Evolutionary conservation across 352 stramenopile species (phyloP).

Genomic region (Bremia lactucae): DNA sequence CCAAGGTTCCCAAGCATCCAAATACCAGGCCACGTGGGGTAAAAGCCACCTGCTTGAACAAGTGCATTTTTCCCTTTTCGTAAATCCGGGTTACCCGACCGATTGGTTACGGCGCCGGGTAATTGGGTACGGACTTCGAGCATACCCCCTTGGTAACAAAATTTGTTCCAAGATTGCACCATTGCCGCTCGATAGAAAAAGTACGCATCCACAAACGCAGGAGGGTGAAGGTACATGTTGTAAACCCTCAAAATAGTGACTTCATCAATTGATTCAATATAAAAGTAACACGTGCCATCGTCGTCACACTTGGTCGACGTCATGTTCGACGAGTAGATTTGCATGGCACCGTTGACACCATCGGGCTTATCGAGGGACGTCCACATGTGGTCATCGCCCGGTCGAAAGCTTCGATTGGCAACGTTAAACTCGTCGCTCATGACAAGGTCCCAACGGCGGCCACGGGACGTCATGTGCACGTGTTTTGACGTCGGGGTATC

Average conservation of each 20-base stretch:
- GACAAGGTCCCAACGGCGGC: constrained; percentile 43
- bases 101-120: constrained; percentile 50
- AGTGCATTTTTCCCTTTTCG: constrained; percentile 12
- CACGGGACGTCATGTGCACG: constrained; percentile 14
- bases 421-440: constrained; percentile 94
- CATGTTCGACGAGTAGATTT: constrained; percentile 86
- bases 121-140: constrained; percentile 83
- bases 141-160: constrained; percentile 90
- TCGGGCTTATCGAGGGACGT: too few species aligned
- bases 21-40: constrained; percentile 83
- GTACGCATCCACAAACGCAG: constrained; percentile 25
- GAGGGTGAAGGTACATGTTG: constrained; percentile 41
- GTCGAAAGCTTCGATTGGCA: constrained; percentile 73
- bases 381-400: constrained; percentile 89
- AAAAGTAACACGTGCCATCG: constrained; percentile 33
- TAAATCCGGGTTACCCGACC: constrained; percentile 31
- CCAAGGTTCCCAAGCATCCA: constrained; percentile 92
- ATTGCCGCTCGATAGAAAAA: constrained; percentile 32
- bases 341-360: constrained; percentile 79
- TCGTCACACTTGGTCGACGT: constrained; percentile 38
- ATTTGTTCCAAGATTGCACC: constrained; percentile 84
- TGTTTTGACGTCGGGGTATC: constrained; percentile 17
- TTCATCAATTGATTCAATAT: constrained; percentile 28
- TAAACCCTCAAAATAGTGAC: constrained; percentile 30
- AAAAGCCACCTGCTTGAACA: constrained; percentile 44